phyloP scores from a whole-genome alignment of 768 basidiomycete genomes.

The Boletus rubropictus region DNA sequence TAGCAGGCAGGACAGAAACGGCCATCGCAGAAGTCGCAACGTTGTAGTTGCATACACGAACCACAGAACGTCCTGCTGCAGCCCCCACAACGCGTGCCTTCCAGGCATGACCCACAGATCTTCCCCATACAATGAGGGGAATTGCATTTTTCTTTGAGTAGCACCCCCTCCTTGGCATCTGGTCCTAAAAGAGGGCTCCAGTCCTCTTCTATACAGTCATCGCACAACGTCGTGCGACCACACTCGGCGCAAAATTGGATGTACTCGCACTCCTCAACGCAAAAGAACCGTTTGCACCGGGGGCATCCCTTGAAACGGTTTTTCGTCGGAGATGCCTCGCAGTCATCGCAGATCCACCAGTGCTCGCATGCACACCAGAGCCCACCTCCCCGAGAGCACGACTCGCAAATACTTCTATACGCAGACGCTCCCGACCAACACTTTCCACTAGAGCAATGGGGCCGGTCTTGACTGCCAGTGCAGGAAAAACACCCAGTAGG shows the following conservation, averaged over 20 bases:
- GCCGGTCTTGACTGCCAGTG: background rate
- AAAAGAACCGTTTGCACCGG: slow-evolving; percentile 16
- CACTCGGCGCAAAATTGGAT: slow-evolving; percentile 20
- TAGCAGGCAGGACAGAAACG: slow-evolving; percentile 9
- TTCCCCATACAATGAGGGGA: background rate
- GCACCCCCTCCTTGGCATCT: slow-evolving; percentile 10
- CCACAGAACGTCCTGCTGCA: slow-evolving; percentile 13
- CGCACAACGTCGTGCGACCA: slow-evolving; percentile 17
- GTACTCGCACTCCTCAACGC: slow-evolving; percentile 20
- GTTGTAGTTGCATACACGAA: slow-evolving; percentile 5
- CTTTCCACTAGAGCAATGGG: slow-evolving; percentile 8
- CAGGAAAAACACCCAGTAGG: slow-evolving; percentile 15
- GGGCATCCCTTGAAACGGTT: slow-evolving; percentile 14
- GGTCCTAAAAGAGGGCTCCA: background rate
- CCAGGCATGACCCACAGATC: slow-evolving; percentile 13
- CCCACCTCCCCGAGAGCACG: slow-evolving; percentile 17
- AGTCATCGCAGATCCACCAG: slow-evolving; percentile 24
- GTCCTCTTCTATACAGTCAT: slow-evolving; percentile 26
- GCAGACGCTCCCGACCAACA: slow-evolving; percentile 18
- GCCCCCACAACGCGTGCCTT: slow-evolving; percentile 9
- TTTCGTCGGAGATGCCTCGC: slow-evolving; percentile 4
- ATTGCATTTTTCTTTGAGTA: slow-evolving; percentile 1
- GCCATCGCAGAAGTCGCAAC: slow-evolving; percentile 4
- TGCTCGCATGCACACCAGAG: slow-evolving; percentile 19
- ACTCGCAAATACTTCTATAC: slow-evolving; percentile 12